A percentile compares a stretch with the other conserved stretches of the same genome.
phyloP scores from a whole-genome alignment of 768 basidiomycete genomes.

The Boletus pseudo-olivaceus region DNA sequence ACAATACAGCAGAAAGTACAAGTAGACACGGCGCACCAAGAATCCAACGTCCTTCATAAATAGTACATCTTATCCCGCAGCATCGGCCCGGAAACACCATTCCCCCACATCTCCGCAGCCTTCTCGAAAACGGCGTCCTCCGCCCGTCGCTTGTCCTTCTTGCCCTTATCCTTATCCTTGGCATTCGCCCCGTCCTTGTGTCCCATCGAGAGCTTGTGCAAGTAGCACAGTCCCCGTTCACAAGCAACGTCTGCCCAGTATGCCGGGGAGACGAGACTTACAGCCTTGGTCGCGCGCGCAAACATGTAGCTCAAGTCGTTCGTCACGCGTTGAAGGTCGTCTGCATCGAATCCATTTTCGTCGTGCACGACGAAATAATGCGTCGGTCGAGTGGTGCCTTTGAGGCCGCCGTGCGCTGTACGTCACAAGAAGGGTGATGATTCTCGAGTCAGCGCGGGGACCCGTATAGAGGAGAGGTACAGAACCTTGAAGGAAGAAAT shows the following conservation, averaged over 20 bases:
- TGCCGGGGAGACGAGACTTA: constrained; percentile 35
- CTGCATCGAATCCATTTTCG: constrained; percentile 47
- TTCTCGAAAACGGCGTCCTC: constrained; percentile 52
- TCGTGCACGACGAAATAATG: constrained; percentile 57
- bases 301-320: constrained; percentile 54
- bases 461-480: not conserved
- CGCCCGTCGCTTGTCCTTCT: constrained; percentile 30
- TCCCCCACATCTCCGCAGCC: constrained; percentile 52
- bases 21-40: not conserved
- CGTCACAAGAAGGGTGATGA: not conserved
- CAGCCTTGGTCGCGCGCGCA: constrained; percentile 51
- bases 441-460: not conserved
- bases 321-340: constrained; percentile 48
- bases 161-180: constrained; percentile 23
- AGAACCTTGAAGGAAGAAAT: constrained; percentile 50
- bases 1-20: not conserved
- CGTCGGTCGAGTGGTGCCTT: constrained; percentile 45
- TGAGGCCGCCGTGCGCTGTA: constrained; percentile 41
- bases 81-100: constrained; percentile 45
- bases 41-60: constrained; percentile 26
- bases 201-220: constrained; percentile 42
- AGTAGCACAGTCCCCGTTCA: constrained; percentile 52
- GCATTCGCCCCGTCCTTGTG: constrained; percentile 9
- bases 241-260: constrained; percentile 48
- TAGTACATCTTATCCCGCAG: constrained; percentile 75